These are phyloP conservation scores for Aspergillus sclerotiicarbonarius DNA, from an alignment of 495 filamentous ascomycete genomes.

Conservation along the genomic window DNA sequence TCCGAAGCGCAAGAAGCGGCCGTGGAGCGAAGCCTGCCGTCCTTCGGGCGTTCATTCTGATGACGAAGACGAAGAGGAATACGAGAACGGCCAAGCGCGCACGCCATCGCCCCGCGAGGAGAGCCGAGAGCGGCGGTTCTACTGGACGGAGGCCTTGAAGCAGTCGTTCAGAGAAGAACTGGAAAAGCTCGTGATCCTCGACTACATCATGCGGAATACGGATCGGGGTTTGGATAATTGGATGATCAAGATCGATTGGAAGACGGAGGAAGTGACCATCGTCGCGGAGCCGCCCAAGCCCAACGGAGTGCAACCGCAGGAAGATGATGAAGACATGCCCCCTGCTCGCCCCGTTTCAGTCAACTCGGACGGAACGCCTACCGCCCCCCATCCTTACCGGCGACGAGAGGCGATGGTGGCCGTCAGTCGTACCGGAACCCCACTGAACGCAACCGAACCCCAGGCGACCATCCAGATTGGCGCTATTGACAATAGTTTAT, in stretches of 20 bases:
- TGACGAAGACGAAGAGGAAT: slow-evolving; percentile 75
- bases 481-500: slow-evolving; percentile 96
- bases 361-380: slow-evolving; percentile 40
- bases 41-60: slow-evolving; percentile 65
- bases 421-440: slow-evolving; percentile 59
- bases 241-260: slow-evolving; percentile 97
- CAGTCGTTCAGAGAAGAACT: slow-evolving; percentile 92
- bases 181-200: slow-evolving; percentile 95
- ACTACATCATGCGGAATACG: slow-evolving; percentile 99
- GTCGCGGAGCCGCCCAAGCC: slow-evolving; percentile 76
- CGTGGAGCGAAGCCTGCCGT: slow-evolving; percentile 84
- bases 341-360: slow-evolving; percentile 58
- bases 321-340: slow-evolving; percentile 51
- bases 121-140: slow-evolving; percentile 56
- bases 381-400: slow-evolving; percentile 65
- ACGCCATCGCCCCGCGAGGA: slow-evolving; percentile 47
- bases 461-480: slow-evolving; percentile 72
- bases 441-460: slow-evolving; percentile 40
- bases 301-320: slow-evolving; percentile 46
- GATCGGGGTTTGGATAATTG: slow-evolving; percentile 97
- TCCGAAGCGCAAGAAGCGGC: slow-evolving; percentile 66
- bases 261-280: slow-evolving; percentile 77
- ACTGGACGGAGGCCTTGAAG: slow-evolving; percentile 87
- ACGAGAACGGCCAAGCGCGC: slow-evolving; percentile 44
- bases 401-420: slow-evolving; percentile 83